Evolutionary conservation across 805 yeast species (phyloP), one percentile per base, ranked within the genome.

Genomic region (Hagleromyces aurorensis): DNA sequence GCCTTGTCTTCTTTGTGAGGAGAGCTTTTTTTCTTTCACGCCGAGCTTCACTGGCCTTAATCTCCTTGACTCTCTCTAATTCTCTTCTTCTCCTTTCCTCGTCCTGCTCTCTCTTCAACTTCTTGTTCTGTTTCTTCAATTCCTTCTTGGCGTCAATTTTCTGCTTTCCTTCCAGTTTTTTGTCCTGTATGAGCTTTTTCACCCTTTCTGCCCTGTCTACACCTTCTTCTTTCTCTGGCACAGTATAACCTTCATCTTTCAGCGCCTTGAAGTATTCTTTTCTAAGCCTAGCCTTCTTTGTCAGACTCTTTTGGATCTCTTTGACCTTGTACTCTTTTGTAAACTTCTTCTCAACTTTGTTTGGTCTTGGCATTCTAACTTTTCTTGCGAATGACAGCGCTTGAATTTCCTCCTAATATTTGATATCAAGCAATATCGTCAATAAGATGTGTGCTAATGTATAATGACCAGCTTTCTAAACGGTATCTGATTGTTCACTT

Each of bases 181-280:
- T 38, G 15, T 42, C 48, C 37, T 39, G 45, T 40, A 42, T 46
- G 31, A 40, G 26, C 23, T 38, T 42, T 27, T 37, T 40, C 25
- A 32, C 37, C 34, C 28, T 38, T 38, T 29, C 34, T 36, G 30
- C 38, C 20, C 36, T n/a, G 4, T 30, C 25, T 6, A 18, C 12
- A 9, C 17, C 11, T 7, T 32, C 25, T 21, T 43, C 37, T 33
- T 57, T 62, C 22, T 64, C 70, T 3, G 79, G 78, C 7, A 69
- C 62, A 4, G 57, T 41, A 28, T 69, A 68, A 1, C 87, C 93
- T 43, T 82, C 86, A 29, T 72, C 69, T 39, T 82, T 81, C 22
- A 85, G 54, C 31, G 84, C 62, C 53, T 86, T 85, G 64, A 83
- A 76, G 50, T 87, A 87, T 28, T 72, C 75, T 55, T 78, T 82